Conservation (phyloP, 352 stramenopile species). For the Globisporangium polare region DNA sequence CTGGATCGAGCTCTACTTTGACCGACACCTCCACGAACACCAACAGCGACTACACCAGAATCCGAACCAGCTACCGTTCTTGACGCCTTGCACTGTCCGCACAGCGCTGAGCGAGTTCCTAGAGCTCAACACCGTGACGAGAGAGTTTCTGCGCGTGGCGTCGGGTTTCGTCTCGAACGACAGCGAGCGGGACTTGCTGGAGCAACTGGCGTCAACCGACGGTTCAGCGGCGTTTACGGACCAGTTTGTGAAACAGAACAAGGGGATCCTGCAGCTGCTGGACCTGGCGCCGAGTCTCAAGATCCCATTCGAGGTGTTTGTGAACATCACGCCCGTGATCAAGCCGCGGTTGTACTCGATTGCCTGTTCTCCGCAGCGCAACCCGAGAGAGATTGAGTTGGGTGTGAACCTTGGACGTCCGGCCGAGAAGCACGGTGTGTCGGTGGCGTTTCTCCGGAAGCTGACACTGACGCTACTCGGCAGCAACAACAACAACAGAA, state of each 20-base stretch:
- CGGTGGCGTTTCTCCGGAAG: conserved; percentile 21
- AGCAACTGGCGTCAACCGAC: conserved; percentile 53
- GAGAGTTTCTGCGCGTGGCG: conserved; percentile 46
- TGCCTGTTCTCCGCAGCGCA: conserved; percentile 71
- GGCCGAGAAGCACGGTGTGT: conserved; percentile 22
- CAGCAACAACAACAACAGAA: conserved; percentile 14
- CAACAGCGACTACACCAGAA: neutral
- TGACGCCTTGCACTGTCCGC: conserved; percentile 86
- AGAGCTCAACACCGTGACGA: conserved; percentile 80
- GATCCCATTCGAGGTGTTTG: conserved; percentile 72
- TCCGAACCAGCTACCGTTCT: conserved; percentile 74
- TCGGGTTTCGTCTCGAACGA: conserved; percentile 41
- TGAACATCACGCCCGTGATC: conserved; percentile 78
- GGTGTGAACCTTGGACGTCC: conserved; percentile 85
- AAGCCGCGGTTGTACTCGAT: conserved; percentile 94
- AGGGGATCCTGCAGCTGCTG: conserved; percentile 79
- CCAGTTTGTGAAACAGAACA: conserved; percentile 70
- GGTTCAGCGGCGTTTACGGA: conserved; percentile 73
- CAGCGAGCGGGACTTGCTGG: conserved; percentile 39
- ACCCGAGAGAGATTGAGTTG: conserved; percentile 77
- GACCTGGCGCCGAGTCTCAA: conserved; percentile 42
- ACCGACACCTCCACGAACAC: neutral
- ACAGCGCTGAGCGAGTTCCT: conserved; percentile 88
- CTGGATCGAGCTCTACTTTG: conserved; percentile 63
- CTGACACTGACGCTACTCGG: conserved; percentile 1